Base-by-base conservation (phyloP, 2,329 filamentous ascomycete species). In the Stachybotrys chartarum region DNA sequence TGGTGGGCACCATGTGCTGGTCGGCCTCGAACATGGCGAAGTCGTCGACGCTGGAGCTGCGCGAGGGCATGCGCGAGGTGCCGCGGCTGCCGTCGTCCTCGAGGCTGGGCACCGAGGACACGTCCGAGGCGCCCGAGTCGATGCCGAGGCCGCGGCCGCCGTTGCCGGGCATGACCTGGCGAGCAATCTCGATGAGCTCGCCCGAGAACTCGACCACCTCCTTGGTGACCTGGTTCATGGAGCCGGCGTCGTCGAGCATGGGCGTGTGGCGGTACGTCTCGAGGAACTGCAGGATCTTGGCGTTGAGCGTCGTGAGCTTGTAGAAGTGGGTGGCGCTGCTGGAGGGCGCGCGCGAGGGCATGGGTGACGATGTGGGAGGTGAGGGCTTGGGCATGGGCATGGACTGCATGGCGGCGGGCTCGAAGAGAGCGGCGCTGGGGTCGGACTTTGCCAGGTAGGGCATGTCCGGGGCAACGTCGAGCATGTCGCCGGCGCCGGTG, bases 181-280 rank as follows among this genome's bases (percentile, higher is more conserved):
- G 50, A 6, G 56, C 54, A 50, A 54, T 55, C 42, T 56, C 55
- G 50, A 58, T 58, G 49, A 58, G 42, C 48, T 58, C 57, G 17
- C 57, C 57, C 3, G 57, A 56, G 45, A 58, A 58, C 50, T 58
- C 56, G 50, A 58, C 56, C 14, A 54, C 52, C 35, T 58, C 54
- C 18, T 55, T 52, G 14, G 55, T 53, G 17, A 58, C 56, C 24
- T 54, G 50, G 35, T 56, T 52, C 11, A 55, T 53, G 42, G 24
- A 31, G 5, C 49, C 50, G 8, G 54, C 32, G 35, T 16, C 49
- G 30, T 49, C 54, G 4, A n/a, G 35, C 24, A 18, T 24, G 30
- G 49, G 42, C 18, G 10, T 49, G 39, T 16, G 39, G 18, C 57
- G 42, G 44, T 54, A 46, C n/a, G 44, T 55, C 24, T 58, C 57